A percentile compares a stretch with the other conserved stretches of the same genome.
phyloP scores from a whole-genome alignment of 805 yeast genomes.

The Candida arabinofermentans region DNA sequence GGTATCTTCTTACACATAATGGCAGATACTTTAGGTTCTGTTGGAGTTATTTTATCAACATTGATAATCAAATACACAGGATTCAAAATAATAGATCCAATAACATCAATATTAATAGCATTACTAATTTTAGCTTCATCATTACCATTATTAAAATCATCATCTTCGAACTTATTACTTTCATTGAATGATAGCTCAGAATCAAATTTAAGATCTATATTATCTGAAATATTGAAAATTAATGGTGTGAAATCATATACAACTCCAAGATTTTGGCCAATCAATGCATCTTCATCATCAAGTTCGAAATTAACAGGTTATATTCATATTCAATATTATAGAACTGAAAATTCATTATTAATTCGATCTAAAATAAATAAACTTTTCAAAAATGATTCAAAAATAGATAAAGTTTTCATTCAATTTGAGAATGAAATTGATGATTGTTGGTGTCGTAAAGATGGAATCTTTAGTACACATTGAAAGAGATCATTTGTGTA shows the following conservation, averaged over 20 bases:
- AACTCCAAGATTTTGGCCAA: slow-evolving; percentile 91
- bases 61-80: slow-evolving; percentile 60
- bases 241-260: slow-evolving; percentile 84
- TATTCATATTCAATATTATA: slow-evolving; percentile 70
- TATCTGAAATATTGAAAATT: slow-evolving; percentile 63
- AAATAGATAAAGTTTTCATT: slow-evolving; percentile 25
- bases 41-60: slow-evolving; percentile 93
- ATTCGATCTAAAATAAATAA: slow-evolving; percentile 27
- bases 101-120: slow-evolving; percentile 88
- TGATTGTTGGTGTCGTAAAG: slow-evolving; percentile 36
- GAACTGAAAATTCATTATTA: slow-evolving; percentile 30
- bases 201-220: slow-evolving; percentile 53
- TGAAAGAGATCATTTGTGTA: too few species aligned
- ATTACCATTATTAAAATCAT: slow-evolving; percentile 74
- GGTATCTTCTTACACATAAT: slow-evolving; percentile 91
- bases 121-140: slow-evolving; percentile 76
- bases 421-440: slow-evolving; percentile 36
- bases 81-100: slow-evolving; percentile 84
- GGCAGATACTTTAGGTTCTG: slow-evolving; percentile 96
- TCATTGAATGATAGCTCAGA: slow-evolving; percentile 54
- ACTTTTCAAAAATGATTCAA: slow-evolving; percentile 18
- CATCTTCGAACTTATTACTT: slow-evolving; percentile 69
- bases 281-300: slow-evolving; percentile 24
- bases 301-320: slow-evolving; percentile 57
- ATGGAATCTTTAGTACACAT: slow-evolving; percentile 26